Evolutionary conservation across 192 early-diverging fungal genomes (phyloP).

Genomic region (Umbelopsis sp.): DNA sequence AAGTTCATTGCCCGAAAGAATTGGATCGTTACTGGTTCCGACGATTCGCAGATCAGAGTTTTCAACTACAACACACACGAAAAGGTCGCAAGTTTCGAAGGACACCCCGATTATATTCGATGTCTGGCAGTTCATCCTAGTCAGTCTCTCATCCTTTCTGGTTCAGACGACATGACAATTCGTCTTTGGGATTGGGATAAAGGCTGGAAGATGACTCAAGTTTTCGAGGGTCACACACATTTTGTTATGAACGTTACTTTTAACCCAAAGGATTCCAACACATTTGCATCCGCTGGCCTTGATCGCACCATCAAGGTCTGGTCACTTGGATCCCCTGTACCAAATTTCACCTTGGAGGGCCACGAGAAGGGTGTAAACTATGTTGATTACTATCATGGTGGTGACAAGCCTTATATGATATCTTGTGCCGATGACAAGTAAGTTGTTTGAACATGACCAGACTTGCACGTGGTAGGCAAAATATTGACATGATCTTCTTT

Average conservation of each 20-base stretch:
- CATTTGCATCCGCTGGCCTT: constrained; percentile 96
- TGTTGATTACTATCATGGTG: constrained; percentile 97
- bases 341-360: constrained; percentile 97
- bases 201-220: constrained; percentile 93
- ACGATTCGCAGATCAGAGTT: constrained; percentile 96
- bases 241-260: constrained; percentile 97
- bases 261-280: constrained; percentile 99
- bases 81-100: constrained; percentile 94
- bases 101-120: constrained; percentile 96
- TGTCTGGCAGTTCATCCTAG: constrained; percentile 95
- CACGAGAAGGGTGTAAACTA: constrained; percentile 98
- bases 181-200: constrained; percentile 99
- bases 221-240: constrained; percentile 97
- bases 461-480: too few species aligned
- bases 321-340: constrained; percentile 88
- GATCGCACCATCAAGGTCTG: constrained; percentile 98
- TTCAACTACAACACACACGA: constrained; percentile 99
- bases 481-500: not conserved
- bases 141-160: constrained; percentile 90
- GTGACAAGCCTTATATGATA: constrained; percentile 97
- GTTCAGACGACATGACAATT: constrained; percentile 97
- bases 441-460: not conserved
- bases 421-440: constrained; percentile 94
- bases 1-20: constrained; percentile 98
- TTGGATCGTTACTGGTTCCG: constrained; percentile 94